These are phyloP conservation scores for Aphanomyces astaci DNA, from an alignment of 352 stramenopile species.

Conservation along the genomic window DNA sequence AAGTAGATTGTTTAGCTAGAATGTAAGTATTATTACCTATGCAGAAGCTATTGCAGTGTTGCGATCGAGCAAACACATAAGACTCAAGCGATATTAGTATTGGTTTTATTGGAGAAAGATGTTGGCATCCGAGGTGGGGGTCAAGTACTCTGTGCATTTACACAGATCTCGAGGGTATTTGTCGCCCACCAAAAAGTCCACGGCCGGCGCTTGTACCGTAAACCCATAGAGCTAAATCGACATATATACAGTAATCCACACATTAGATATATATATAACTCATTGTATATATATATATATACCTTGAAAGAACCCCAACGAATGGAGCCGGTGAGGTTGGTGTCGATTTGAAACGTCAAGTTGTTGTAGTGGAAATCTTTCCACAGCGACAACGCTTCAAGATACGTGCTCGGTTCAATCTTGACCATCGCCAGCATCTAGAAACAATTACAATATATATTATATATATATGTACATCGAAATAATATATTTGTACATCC, in stretches of 20 bases:
- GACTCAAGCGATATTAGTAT: too few relatives aligned
- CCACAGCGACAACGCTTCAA: conserved; percentile 54
- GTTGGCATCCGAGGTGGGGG: conserved; percentile 22
- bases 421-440: conserved; percentile 54
- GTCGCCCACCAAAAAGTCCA: conserved; percentile 80
- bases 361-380: conserved; percentile 61
- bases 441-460: too few relatives aligned
- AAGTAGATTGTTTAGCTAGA: too few relatives aligned
- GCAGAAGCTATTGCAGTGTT: too few relatives aligned
- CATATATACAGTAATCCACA: neutral
- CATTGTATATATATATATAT: too few relatives aligned
- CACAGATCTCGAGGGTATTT: conserved; percentile 79
- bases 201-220: conserved; percentile 59
- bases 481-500: too few relatives aligned
- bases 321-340: conserved; percentile 69
- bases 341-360: conserved; percentile 77
- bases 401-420: conserved; percentile 52
- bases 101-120: neutral
- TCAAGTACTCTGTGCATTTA: conserved; percentile 73
- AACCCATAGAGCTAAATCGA: conserved; percentile 61
- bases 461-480: too few relatives aligned
- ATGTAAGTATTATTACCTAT: too few relatives aligned
- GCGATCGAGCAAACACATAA: too few relatives aligned
- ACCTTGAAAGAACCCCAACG: conserved; percentile 76
- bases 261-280: too few relatives aligned